Evolutionary conservation across 495 filamentous ascomycete genomes (phyloP).

Genomic region (Choiromyces venosus): DNA sequence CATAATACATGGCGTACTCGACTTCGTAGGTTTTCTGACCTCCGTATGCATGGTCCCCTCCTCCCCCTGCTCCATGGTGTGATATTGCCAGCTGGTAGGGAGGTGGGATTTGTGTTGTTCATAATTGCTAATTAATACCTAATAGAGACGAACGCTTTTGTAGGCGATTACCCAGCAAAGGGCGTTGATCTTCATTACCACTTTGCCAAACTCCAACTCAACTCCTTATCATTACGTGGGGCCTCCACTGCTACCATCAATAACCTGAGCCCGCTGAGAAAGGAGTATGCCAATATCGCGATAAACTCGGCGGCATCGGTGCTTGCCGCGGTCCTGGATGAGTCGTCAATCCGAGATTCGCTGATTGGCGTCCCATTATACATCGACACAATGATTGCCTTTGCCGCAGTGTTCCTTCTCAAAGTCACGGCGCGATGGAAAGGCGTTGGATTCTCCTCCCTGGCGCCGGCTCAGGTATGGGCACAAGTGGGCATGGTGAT

Average conservation of each 20-base stretch:
- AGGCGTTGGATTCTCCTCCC: slow-evolving; percentile 47
- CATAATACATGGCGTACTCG: slow-evolving; percentile 53
- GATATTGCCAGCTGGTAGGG: background rate
- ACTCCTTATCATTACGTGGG: slow-evolving; percentile 55
- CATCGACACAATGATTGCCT: slow-evolving; percentile 58
- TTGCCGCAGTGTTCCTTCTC: slow-evolving; percentile 54
- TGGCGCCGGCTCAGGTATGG: slow-evolving; percentile 48
- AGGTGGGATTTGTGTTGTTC: background rate
- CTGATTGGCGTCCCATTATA: slow-evolving; percentile 47
- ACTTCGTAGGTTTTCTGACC: slow-evolving; percentile 46
- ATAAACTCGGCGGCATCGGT: slow-evolving; percentile 55
- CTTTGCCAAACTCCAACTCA: slow-evolving; percentile 58
- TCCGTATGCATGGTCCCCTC: background rate
- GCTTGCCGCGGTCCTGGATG: slow-evolving; percentile 53
- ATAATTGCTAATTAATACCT: slow-evolving; percentile 28
- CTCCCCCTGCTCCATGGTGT: background rate
- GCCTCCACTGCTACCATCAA: slow-evolving; percentile 50
- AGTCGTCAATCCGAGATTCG: slow-evolving; percentile 52
- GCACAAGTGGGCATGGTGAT: slow-evolving; percentile 50
- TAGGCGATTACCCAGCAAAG: slow-evolving; percentile 56
- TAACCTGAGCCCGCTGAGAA: slow-evolving; percentile 53
- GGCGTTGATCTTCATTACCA: slow-evolving; percentile 58
- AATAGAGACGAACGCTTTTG: slow-evolving; percentile 50
- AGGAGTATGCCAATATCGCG: slow-evolving; percentile 54
- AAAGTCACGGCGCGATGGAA: slow-evolving; percentile 56